Conservation (phyloP, 2,329 filamentous ascomycete genomes). For the Exophiala dermatitidis region DNA sequence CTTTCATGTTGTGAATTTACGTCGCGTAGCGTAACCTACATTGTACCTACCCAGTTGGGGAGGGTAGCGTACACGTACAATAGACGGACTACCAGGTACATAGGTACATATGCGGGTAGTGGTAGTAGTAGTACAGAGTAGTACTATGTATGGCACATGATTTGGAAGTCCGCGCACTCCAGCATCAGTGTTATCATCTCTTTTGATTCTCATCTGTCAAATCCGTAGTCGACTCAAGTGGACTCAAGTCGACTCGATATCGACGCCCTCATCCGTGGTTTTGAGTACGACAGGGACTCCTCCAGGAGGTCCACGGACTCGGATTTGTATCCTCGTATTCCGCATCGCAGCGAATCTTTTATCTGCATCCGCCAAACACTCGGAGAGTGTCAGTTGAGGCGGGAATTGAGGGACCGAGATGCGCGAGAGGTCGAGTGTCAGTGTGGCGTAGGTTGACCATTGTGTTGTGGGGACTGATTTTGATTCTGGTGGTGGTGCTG, state of each 20-base stretch:
- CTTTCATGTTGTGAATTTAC: no score
- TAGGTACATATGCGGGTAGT: no score
- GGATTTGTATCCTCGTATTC: background rate
- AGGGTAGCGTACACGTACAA: no score
- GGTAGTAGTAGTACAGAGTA: no score
- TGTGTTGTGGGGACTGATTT: constrained; percentile 29
- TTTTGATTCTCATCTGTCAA: no score
- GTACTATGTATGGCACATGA: no score
- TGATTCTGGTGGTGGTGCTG: background rate
- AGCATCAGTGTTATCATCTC: no score
- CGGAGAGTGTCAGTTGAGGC: constrained; percentile 30
- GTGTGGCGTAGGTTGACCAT: constrained; percentile 35
- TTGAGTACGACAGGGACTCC: constrained; percentile 7
- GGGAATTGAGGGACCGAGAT: constrained; percentile 34
- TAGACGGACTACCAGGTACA: no score
- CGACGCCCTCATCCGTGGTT: constrained; percentile 8
- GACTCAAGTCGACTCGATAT: constrained; percentile 4
- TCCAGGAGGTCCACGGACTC: background rate
- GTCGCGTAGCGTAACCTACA: no score
- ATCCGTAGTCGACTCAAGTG: no score
- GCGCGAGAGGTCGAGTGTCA: constrained; percentile 35
- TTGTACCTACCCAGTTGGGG: no score
- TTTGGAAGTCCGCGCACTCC: no score
- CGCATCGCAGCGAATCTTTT: constrained; percentile 33
- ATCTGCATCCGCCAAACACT: constrained; percentile 33